Conservation (phyloP, 306 rosid species). For the Cucurbita argyrosperma region DNA sequence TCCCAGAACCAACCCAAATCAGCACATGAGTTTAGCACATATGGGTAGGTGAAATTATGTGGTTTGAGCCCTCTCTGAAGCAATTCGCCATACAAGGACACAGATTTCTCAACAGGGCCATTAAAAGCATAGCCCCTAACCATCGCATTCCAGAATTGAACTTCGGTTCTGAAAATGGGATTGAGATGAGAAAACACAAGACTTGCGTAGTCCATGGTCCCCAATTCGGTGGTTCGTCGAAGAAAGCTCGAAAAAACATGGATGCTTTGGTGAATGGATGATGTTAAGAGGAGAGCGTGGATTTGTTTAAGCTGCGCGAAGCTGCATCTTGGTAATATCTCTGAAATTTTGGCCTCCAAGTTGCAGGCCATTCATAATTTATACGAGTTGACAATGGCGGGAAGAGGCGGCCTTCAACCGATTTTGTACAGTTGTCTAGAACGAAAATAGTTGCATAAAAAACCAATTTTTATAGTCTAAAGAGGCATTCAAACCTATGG, state of each 20-base stretch:
- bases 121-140: slow-evolving; percentile 13
- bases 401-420: background rate
- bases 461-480: too few relatives aligned
- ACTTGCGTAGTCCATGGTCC: slow-evolving; percentile 11
- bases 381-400: background rate
- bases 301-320: slow-evolving; percentile 13
- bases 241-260: slow-evolving; percentile 11
- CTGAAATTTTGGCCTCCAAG: slow-evolving; percentile 5
- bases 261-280: slow-evolving; percentile 8
- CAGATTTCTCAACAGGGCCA: slow-evolving; percentile 1
- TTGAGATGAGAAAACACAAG: slow-evolving; percentile 6
- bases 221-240: slow-evolving; percentile 17
- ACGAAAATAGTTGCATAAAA: too few relatives aligned
- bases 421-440: background rate
- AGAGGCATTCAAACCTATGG: too few relatives aligned
- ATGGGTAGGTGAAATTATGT: slow-evolving; percentile 21
- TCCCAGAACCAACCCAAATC: slow-evolving; percentile 12
- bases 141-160: slow-evolving; percentile 17
- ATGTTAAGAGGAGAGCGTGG: slow-evolving; percentile 9
- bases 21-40: slow-evolving; percentile 15
- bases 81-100: slow-evolving; percentile 11
- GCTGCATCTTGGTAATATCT: slow-evolving; percentile 7
- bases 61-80: slow-evolving; percentile 17
- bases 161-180: background rate
- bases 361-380: slow-evolving; percentile 9